Conservation (phyloP, 257 asterid species). For the Gentiana straminea region DNA sequence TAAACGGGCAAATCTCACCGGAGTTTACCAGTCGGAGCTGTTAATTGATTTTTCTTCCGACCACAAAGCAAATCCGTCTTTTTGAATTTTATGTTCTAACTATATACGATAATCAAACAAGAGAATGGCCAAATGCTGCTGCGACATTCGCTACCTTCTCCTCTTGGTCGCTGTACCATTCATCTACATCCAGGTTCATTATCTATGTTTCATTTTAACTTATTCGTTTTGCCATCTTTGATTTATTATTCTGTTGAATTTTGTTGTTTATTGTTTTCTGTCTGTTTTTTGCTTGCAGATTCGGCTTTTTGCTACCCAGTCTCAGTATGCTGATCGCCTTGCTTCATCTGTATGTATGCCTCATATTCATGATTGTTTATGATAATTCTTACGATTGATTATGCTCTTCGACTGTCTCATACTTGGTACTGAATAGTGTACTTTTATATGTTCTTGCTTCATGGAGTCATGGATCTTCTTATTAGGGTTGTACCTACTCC, state of each 20-base stretch:
- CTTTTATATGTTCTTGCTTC: too few species aligned
- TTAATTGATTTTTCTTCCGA: neutral
- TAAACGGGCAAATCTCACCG: too few species aligned
- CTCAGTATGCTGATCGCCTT: conserved; percentile 86
- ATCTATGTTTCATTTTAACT: neutral
- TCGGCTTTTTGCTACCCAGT: conserved; percentile 81
- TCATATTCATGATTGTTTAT: conserved; percentile 1
- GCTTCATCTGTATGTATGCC: conserved; percentile 68
- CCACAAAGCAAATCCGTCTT: neutral
- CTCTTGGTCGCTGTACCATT: conserved; percentile 58
- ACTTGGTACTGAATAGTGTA: too few species aligned
- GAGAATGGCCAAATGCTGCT: conserved; percentile 31
- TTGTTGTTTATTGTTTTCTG: conserved; percentile 7
- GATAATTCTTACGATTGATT: too few species aligned
- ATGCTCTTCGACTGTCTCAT: too few species aligned
- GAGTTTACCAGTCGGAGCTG: too few species aligned
- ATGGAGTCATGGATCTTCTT: too few species aligned
- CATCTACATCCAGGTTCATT: conserved; percentile 68
- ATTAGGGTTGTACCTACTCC: too few species aligned
- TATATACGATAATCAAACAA: neutral
- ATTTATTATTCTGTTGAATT: neutral
- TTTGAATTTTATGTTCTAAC: too few species aligned
- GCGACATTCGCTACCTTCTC: conserved; percentile 69
- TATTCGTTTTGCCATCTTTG: neutral
- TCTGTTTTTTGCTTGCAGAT: conserved; percentile 37